Evolutionary conservation across 257 asterid genomes (phyloP).

Genomic region (Primulina huaijiensis): DNA sequence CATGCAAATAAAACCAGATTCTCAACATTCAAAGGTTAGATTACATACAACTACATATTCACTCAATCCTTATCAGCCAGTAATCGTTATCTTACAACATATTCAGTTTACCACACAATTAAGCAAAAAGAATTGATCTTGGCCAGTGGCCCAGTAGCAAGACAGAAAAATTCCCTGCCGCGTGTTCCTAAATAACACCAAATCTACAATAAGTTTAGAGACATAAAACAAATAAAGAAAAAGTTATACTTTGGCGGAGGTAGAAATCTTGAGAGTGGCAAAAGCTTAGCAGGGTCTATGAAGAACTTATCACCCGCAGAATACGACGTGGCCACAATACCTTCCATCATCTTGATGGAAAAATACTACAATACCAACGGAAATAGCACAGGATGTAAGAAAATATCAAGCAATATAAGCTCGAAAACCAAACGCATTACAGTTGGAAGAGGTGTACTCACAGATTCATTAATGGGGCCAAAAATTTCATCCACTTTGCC

Average conservation of each 20-base stretch:
- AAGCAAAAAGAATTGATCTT: neutral
- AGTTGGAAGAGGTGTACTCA: conserved; percentile 33
- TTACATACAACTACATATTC: no score
- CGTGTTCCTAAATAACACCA: neutral
- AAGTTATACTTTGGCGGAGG: conserved; percentile 71
- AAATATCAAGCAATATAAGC: neutral
- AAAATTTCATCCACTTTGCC: conserved; percentile 98
- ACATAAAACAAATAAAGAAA: conserved; percentile 3
- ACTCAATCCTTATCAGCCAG: neutral
- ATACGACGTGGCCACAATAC: conserved; percentile 84
- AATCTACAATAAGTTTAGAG: neutral
- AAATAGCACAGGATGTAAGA: conserved; percentile 1
- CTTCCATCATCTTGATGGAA: conserved; percentile 86
- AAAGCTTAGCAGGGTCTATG: conserved; percentile 89
- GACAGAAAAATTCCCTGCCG: neutral
- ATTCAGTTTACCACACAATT: neutral
- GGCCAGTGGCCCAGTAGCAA: neutral
- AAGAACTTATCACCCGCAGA: conserved; percentile 80
- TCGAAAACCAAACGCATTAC: neutral
- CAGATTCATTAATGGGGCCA: conserved; percentile 95
- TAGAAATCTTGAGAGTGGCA: conserved; percentile 79
- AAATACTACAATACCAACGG: conserved; percentile 43
- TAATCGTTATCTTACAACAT: neutral
- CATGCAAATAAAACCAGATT: no score
- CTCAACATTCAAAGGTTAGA: no score